phyloP scores from a whole-genome alignment of 148 eudicot species.

The Chenopodium album region DNA sequence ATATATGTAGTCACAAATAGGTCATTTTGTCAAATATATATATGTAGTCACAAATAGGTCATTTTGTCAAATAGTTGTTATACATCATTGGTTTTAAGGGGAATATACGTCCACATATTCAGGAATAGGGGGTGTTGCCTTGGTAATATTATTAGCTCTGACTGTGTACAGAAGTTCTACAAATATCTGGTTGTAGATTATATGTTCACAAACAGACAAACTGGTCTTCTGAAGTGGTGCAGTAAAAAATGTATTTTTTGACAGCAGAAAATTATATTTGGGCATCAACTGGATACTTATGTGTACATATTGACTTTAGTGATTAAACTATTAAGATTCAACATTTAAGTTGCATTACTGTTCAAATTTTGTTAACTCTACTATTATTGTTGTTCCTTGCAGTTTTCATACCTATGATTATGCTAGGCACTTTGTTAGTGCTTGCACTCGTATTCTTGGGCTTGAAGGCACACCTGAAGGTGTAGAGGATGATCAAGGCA shows the following conservation, averaged over 20 bases:
- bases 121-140: background rate
- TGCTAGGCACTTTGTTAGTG: conserved; percentile 98
- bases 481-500: conserved; percentile 90
- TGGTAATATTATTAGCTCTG: background rate
- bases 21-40: background rate
- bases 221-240: background rate
- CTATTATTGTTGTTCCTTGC: conserved; percentile 23
- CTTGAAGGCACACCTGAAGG: conserved; percentile 99
- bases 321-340: background rate
- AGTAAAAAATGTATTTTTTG: background rate
- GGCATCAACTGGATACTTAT: background rate
- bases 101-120: background rate
- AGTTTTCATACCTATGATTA: conserved; percentile 98
- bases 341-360: background rate
- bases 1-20: background rate
- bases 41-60: background rate
- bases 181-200: background rate
- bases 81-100: background rate
- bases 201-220: background rate
- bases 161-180: background rate
- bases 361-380: background rate
- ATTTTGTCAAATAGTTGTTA: background rate
- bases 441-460: conserved; percentile 97
- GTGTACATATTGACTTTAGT: background rate
- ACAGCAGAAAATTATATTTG: background rate